Conservation (phyloP, 1,284 basidiomycete genomes). For the Peniophora sp. region DNA sequence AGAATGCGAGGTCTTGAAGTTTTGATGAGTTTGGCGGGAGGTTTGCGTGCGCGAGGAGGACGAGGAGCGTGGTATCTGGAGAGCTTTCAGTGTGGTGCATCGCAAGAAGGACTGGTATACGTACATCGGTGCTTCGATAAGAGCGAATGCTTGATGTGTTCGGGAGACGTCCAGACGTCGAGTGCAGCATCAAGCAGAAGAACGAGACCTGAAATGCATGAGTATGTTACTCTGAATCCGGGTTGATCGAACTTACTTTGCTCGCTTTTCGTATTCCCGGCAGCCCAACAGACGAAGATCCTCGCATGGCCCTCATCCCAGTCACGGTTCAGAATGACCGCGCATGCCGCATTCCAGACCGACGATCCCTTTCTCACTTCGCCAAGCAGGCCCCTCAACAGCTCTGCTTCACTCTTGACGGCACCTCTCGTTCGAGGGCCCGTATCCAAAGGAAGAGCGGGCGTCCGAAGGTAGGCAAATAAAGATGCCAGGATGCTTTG, state of each 20-base stretch:
- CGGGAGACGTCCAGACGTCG: conserved; percentile 57
- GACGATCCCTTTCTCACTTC: conserved; percentile 26
- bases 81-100: background rate
- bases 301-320: conserved; percentile 56
- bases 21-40: conserved; percentile 36
- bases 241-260: conserved; percentile 6
- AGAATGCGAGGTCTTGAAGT: conserved; percentile 38
- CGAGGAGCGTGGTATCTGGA: conserved; percentile 61
- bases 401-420: conserved; percentile 42
- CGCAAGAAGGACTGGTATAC: conserved; percentile 14
- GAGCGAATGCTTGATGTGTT: conserved; percentile 69
- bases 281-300: conserved; percentile 60
- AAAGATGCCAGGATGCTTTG: conserved; percentile 55
- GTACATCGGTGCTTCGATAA: conserved; percentile 61
- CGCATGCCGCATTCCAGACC: conserved; percentile 46
- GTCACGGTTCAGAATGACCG: conserved; percentile 42
- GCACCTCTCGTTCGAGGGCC: conserved; percentile 27
- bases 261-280: conserved; percentile 24
- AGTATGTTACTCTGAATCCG: too few species aligned
- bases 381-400: conserved; percentile 47
- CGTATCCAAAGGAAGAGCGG: conserved; percentile 23
- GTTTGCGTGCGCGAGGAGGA: conserved; percentile 58
- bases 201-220: conserved; percentile 31
- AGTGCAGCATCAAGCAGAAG: conserved; percentile 39
- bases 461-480: conserved; percentile 34